Base-by-base conservation (phyloP, 2,329 filamentous ascomycete genomes). In the Fusarium illudens region DNA sequence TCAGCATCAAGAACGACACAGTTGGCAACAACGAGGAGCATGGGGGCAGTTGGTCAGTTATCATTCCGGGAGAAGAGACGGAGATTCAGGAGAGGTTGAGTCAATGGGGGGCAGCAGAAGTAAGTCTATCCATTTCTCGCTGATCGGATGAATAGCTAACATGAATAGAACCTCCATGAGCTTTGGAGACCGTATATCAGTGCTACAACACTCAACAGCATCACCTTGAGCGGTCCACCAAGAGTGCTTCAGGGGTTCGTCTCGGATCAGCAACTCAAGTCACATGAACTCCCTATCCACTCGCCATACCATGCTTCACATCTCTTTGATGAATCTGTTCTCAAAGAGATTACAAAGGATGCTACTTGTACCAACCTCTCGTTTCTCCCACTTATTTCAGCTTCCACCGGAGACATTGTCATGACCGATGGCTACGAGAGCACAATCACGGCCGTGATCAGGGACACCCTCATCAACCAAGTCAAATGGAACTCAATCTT, bases 261-360 rank as follows among this genome's bases (percentile, higher is more conserved):
- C 25, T 19, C 55, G 4, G 19, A 34, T 3, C 36, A 64, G 10
- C 53, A 68, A 48, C 17, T 68, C 29, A 67, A 61, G 19, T 15
- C 58, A 9, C 62, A 71, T 20, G 52, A 53, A 5, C 67, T 73
- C 20, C 34, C 64, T 1, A 71, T 75, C 10, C 17, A 68, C 4
- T 71, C 73, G 0, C 74, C 74, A 11, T 75, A 71, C 42, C 73
- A 76, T 50, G 64, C 71, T 10, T 36, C 58, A 1, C 69, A 75
- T 44, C 30, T 74, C 3, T 75, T 74, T 9, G 59, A 66, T 25
- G 29, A 64, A 6, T 10, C n/a, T 3, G n/a, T 13, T 6, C 20
- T 63, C 3, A 19, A 50, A 0, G 50, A 56, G 12, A 48, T 67
- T 3, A 3, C 44, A 3, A 17, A 25, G 11, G 27, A 25, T 25